Base-by-base conservation (phyloP, 306 rosid genomes). In the Rubus idaeus region DNA sequence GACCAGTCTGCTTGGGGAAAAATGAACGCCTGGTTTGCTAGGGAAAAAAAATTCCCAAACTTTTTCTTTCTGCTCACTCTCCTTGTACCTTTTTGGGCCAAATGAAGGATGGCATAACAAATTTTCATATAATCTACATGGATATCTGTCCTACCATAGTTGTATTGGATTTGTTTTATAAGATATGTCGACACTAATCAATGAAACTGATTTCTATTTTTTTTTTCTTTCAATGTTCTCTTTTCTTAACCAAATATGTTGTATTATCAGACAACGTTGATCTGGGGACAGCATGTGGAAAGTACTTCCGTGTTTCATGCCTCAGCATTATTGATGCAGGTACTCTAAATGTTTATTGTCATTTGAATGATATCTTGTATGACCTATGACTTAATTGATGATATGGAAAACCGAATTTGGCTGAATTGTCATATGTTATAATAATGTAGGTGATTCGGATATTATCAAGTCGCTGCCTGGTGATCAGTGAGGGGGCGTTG, bases 401-500 rank as follows among this genome's bases (percentile, higher is more conserved):
- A 47, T 11, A 47, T 47, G 51, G 58, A 52, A 52, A 17, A 6
- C 8, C 9, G 2, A 52, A 6, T 52, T 18, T 52, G 9, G 8
- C 21, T 52, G 58, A 53, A 23, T 52, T 47, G 12, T 68, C 65
- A 52, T 5, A 17, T 78, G 13, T 5, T 20, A 0, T 37, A 14
- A 6, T 64, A 8, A 53, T 79, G 74, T 55, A 85, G 88, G 88
- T 75, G 88, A 85, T 79, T 85, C 88, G 2, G 86, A 82, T 71
- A 85, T 85, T 42, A 82, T 85, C 75, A 85, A 85, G 75, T 58
- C 84, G 3, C 77, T 85, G 71, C 86, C 86, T 4, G 73, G 80
- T 46, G 86, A 83, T 61, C 86, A 79, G 73, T 85, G 80, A 85
- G 64, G 7, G 7, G 50, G 47, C 46, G 10, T 63, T 11, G 49